Evolutionary conservation across 2,329 filamentous ascomycete species (phyloP).

Genomic region (Diaporthe vaccinii): DNA sequence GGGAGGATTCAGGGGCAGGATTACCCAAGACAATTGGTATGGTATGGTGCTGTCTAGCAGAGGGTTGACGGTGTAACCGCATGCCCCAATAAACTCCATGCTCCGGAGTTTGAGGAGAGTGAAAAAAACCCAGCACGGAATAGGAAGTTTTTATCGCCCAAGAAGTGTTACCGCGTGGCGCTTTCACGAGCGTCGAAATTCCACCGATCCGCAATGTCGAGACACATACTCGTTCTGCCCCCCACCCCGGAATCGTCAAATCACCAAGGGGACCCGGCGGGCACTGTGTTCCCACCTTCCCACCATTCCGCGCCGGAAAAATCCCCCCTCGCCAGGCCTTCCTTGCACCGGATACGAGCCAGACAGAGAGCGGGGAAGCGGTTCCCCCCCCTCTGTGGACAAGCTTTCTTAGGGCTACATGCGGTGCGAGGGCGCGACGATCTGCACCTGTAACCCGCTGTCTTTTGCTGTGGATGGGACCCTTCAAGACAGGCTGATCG

Average conservation of each 20-base stretch:
- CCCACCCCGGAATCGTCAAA: background rate
- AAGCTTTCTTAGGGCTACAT: constrained; percentile 31
- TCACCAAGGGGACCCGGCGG: background rate
- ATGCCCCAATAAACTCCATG: no score
- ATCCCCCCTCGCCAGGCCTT: constrained; percentile 16
- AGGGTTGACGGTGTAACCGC: background rate
- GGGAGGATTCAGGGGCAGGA: constrained; percentile 29
- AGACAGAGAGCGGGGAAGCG: constrained; percentile 17
- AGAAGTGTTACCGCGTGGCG: background rate
- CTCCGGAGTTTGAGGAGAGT: background rate
- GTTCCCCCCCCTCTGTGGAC: background rate
- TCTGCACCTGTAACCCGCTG: background rate
- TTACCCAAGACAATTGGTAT: background rate
- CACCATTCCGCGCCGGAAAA: constrained; percentile 36
- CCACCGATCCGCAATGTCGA: background rate
- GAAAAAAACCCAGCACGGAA: no score
- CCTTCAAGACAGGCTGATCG: background rate
- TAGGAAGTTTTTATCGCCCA: background rate
- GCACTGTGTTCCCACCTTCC: constrained; percentile 34
- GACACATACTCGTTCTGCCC: background rate
- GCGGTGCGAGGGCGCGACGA: constrained; percentile 28
- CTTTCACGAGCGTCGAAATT: background rate
- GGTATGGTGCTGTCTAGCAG: background rate
- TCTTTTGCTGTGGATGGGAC: background rate
- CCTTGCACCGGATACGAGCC: constrained; percentile 1